A percentile compares a stretch with the other conserved stretches of the same genome.
Evolutionary conservation across 2,329 filamentous ascomycete genomes (phyloP).

Genomic region (Diaporthe capsici): DNA sequence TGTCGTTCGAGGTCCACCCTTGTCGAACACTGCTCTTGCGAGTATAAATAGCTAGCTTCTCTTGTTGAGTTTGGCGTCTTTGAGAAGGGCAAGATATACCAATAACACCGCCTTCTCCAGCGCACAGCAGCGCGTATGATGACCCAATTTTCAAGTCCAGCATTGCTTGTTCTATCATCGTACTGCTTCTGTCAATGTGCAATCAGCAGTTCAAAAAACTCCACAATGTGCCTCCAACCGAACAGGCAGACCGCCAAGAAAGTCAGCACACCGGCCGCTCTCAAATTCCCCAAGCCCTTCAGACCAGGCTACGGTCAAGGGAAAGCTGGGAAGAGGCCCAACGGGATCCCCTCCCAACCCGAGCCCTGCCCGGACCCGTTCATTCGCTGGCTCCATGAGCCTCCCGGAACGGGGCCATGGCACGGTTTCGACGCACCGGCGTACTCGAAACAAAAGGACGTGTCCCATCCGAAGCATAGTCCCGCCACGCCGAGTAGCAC

Average conservation of each 20-base stretch:
- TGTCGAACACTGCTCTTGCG: neutral
- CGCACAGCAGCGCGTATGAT: neutral
- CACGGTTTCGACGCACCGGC: neutral
- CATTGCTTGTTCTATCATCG: neutral
- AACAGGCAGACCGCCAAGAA: neutral
- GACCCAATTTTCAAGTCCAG: too few species aligned
- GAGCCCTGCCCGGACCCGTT: neutral
- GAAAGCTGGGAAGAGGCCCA: neutral
- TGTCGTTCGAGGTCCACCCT: neutral
- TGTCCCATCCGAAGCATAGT: neutral
- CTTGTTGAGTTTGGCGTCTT: neutral
- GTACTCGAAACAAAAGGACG: neutral
- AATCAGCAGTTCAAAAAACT: neutral
- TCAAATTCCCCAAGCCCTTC: neutral
- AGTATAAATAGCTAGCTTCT: neutral
- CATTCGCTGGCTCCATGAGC: constrained; percentile 27
- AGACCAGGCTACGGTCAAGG: neutral
- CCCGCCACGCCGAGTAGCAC: constrained; percentile 14
- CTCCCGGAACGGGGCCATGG: neutral
- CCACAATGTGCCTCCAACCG: constrained; percentile 10
- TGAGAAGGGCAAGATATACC: neutral
- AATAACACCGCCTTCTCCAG: neutral
- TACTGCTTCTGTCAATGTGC: neutral
- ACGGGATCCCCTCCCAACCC: neutral
- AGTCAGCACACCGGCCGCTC: neutral